phyloP scores from a whole-genome alignment of 768 basidiomycete genomes.

The Kockovaella imperatae region DNA sequence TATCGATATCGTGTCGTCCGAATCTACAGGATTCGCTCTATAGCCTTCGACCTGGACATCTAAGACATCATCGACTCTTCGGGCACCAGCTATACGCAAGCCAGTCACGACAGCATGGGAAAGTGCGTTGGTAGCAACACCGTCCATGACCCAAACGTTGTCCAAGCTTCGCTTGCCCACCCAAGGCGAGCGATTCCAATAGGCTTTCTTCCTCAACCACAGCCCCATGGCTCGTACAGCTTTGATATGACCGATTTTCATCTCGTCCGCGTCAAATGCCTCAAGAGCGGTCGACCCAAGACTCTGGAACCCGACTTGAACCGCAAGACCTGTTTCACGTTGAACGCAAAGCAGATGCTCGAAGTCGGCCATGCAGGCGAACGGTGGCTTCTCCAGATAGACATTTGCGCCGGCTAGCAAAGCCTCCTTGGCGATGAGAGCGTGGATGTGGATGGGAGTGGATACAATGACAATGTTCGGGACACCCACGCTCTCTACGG shows the following conservation, averaged over 20 bases:
- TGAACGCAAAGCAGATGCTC: conserved; percentile 1
- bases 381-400: conserved; percentile 9
- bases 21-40: conserved; percentile 7
- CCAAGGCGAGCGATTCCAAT: conserved; percentile 9
- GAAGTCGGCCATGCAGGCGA: conserved; percentile 5
- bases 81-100: conserved; percentile 4
- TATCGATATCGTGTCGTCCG: conserved; percentile 6
- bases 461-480: conserved; percentile 7
- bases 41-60: conserved; percentile 7
- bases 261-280: neutral
- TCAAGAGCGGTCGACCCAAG: conserved; percentile 4
- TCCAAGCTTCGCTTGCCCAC: conserved; percentile 6
- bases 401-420: conserved; percentile 4
- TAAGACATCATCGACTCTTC: neutral
- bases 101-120: conserved; percentile 11
- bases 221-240: conserved; percentile 8
- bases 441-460: conserved; percentile 8
- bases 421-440: conserved; percentile 5
- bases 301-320: conserved; percentile 10
- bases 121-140: conserved; percentile 10
- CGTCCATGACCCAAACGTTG: conserved; percentile 5
- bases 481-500: neutral
- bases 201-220: conserved; percentile 5
- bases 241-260: conserved; percentile 1
- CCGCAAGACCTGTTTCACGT: conserved; percentile 2